Evolutionary conservation across 2,329 filamentous ascomycete genomes (phyloP).

Genomic region (Penicillium sp.): DNA sequence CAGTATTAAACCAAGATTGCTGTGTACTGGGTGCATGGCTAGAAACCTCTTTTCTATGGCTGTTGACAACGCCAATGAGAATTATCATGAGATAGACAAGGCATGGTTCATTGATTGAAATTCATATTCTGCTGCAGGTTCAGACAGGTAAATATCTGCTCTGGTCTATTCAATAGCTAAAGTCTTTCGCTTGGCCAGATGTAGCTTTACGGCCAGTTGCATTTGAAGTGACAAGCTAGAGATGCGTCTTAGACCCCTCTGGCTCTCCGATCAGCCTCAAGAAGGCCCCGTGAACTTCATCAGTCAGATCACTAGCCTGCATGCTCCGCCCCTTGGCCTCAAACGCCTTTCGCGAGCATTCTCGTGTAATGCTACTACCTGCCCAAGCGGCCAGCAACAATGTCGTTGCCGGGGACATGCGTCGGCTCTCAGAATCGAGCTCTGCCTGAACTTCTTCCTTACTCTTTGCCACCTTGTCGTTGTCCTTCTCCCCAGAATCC

Average conservation of each 20-base stretch:
- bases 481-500: slow-evolving; percentile 50
- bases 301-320: slow-evolving; percentile 90
- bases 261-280: slow-evolving; percentile 74
- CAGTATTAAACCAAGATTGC: not conserved
- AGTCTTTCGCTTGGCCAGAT: not conserved
- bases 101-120: not conserved
- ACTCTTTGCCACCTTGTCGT: slow-evolving; percentile 32
- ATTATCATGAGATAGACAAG: not conserved
- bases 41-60: not conserved
- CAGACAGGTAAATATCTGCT: not conserved
- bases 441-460: slow-evolving; percentile 44
- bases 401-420: slow-evolving; percentile 59
- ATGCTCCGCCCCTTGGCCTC: slow-evolving; percentile 79
- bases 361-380: slow-evolving; percentile 82
- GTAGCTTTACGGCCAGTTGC: not conserved
- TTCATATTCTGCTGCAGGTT: not conserved
- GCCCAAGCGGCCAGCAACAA: slow-evolving; percentile 80
- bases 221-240: slow-evolving; percentile 23
- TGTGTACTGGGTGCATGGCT: not conserved
- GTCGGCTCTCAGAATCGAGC: slow-evolving; percentile 48
- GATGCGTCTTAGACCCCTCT: slow-evolving; percentile 43
- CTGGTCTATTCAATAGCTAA: not conserved
- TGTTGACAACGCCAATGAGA: not conserved
- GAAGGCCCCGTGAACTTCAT: slow-evolving; percentile 83
- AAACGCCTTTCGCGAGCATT: slow-evolving; percentile 86